A percentile compares a stretch with the other conserved stretches of the same genome.
Conservation (phyloP, 192 early-diverging fungal genomes). For the Mortierella hygrophila region DNA sequence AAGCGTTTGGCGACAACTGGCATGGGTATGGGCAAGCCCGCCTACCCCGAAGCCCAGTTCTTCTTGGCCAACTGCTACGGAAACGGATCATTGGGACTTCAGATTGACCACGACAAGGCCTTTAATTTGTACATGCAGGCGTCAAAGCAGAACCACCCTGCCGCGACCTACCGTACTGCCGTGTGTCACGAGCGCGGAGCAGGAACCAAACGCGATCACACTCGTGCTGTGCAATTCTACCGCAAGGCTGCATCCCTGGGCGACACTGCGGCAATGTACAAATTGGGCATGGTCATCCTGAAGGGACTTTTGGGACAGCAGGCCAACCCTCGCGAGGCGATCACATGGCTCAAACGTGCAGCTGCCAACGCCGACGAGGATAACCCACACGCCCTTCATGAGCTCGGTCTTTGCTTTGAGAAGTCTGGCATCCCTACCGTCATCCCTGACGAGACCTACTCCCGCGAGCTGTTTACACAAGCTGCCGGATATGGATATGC, state of each 20-base stretch:
- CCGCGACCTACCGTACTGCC: slow-evolving; percentile 93
- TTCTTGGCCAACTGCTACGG: slow-evolving; percentile 92
- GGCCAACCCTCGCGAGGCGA: slow-evolving; percentile 88
- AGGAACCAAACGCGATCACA: slow-evolving; percentile 89
- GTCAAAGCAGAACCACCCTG: slow-evolving; percentile 91
- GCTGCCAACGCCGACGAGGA: slow-evolving; percentile 90
- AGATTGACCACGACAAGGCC: slow-evolving; percentile 88
- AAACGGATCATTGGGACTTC: slow-evolving; percentile 83
- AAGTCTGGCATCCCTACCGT: slow-evolving; percentile 70
- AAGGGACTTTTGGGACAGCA: slow-evolving; percentile 84
- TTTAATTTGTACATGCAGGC: slow-evolving; percentile 94
- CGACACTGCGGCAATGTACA: slow-evolving; percentile 97
- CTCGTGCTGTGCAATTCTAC: slow-evolving; percentile 90
- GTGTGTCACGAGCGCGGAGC: slow-evolving; percentile 97
- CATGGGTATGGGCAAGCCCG: slow-evolving; percentile 74
- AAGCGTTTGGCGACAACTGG: slow-evolving; percentile 84
- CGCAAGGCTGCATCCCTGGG: slow-evolving; percentile 91
- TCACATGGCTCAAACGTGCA: slow-evolving; percentile 95
- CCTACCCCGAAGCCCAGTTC: slow-evolving; percentile 92
- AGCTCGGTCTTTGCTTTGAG: slow-evolving; percentile 78
- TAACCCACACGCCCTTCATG: slow-evolving; percentile 94
- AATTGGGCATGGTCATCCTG: slow-evolving; percentile 92
- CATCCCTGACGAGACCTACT: slow-evolving; percentile 86
- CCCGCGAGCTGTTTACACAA: slow-evolving; percentile 92
- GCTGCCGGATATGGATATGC: slow-evolving; percentile 95